phyloP scores from a whole-genome alignment of 768 basidiomycete genomes.

The Lentinula boryana region DNA sequence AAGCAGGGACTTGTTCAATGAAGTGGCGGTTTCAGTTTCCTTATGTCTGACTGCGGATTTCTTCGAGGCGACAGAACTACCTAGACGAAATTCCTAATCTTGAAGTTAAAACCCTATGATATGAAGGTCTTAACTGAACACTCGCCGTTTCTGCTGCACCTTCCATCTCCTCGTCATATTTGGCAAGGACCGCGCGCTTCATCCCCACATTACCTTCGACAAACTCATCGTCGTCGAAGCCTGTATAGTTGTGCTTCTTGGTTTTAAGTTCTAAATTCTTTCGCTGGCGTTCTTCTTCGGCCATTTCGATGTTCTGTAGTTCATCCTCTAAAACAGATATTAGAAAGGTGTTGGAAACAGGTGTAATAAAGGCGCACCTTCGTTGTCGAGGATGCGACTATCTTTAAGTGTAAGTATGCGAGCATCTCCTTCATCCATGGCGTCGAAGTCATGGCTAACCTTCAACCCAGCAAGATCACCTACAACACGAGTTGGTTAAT shows the following conservation, averaged over 20 bases:
- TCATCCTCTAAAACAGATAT: slow-evolving; percentile 73
- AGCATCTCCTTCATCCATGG: slow-evolving; percentile 89
- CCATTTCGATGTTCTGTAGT: slow-evolving; percentile 92
- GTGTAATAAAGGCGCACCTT: slow-evolving; percentile 48
- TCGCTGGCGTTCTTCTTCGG: slow-evolving; percentile 76
- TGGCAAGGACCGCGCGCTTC: slow-evolving; percentile 79
- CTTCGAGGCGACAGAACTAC: slow-evolving; percentile 44
- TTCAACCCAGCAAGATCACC: slow-evolving; percentile 91
- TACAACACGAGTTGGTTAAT: slow-evolving; percentile 21
- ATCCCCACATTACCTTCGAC: slow-evolving; percentile 64
- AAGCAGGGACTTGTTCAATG: slow-evolving; percentile 75
- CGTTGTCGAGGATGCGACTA: slow-evolving; percentile 88
- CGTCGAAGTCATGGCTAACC: slow-evolving; percentile 93
- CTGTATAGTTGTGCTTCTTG: slow-evolving; percentile 86
- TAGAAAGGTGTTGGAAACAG: slow-evolving; percentile 1
- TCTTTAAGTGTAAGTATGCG: slow-evolving; percentile 97
- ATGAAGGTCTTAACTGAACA: slow-evolving; percentile 5
- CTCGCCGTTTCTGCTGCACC: slow-evolving; percentile 65
- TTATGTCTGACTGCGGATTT: slow-evolving; percentile 37
- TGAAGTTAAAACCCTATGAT: background rate
- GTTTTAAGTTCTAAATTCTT: slow-evolving; percentile 82
- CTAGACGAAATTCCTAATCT: slow-evolving; percentile 82
- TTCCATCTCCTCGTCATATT: slow-evolving; percentile 90
- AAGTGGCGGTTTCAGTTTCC: slow-evolving; percentile 44
- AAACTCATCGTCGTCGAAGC: slow-evolving; percentile 97